Evolutionary conservation across 139 green algal species (phyloP), one percentile per base, ranked within the genome.

Genomic region (Spirogloea muscicola): DNA sequence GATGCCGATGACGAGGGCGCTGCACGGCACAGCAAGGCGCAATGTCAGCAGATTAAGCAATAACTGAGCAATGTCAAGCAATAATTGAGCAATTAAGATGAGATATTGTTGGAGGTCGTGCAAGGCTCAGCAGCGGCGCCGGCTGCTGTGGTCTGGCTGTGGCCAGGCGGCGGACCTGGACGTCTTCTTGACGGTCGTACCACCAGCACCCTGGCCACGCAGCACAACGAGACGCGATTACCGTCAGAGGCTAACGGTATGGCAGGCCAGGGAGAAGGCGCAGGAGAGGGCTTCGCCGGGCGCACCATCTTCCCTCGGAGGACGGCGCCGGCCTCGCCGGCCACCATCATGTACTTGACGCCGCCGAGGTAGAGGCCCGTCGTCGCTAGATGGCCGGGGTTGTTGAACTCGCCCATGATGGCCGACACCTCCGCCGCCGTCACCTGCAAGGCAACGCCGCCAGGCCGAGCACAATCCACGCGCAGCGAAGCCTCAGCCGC

Each of bases 291-390:
- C 38, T 31, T 33, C 6, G 9, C 6, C 7, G 37, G 52, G 37
- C 13, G 61, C 38, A 82, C 76, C 76, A 77, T 83, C 77, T 74
- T 83, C 34, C 71, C 76, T 67, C 76, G 52, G 34, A 83, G n/a
- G 25, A 82, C 73, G n/a, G 25, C 55, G 18, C 73, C 76, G 3
- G 57, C 18, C 27, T 83, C 74, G 27, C 76, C 73, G 39, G 42
- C 18, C 7, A 83, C 55, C 18, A 78, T 34, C 72, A 83, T 83
- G 59, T 74, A 83, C 72, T 83, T 83, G 40, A 43, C 31, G 13
- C 48, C 73, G 7, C 7, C 51, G 58, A 81, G 60, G 2, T 5
- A 6, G 27, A 81, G 36, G 6, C 73, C 73, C 4, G 2, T 71
- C 7, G 27, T 6, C 2, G 69, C 43, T 13, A 81, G 42, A 31